These are phyloP conservation scores for Imleria badia DNA, from an alignment of 768 basidiomycete genomes.

Conservation along the genomic window DNA sequence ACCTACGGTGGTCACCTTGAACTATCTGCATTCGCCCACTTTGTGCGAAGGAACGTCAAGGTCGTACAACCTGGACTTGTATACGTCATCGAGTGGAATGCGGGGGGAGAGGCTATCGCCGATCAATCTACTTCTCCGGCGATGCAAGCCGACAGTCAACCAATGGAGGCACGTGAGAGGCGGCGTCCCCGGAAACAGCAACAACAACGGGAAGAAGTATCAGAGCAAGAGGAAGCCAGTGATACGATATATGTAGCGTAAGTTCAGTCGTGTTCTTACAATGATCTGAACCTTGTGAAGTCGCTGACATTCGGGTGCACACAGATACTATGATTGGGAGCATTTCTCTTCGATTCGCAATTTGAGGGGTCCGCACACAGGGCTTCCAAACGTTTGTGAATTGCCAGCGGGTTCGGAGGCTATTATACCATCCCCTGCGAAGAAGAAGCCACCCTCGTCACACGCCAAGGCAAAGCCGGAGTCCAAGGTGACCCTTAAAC, in stretches of 20 bases:
- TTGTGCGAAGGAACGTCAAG: slow-evolving; percentile 77
- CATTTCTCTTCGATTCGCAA: slow-evolving; percentile 95
- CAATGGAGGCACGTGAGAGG: slow-evolving; percentile 42
- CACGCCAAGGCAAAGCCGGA: slow-evolving; percentile 29
- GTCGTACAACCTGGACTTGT: slow-evolving; percentile 91
- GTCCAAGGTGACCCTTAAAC: slow-evolving; percentile 16
- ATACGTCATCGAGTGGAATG: slow-evolving; percentile 83
- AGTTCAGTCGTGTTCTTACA: slow-evolving; percentile 36
- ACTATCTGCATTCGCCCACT: slow-evolving; percentile 87
- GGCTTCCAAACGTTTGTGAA: slow-evolving; percentile 66
- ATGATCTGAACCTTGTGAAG: neutral
- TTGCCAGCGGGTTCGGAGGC: slow-evolving; percentile 33
- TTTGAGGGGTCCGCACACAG: slow-evolving; percentile 77
- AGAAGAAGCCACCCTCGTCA: slow-evolving; percentile 36
- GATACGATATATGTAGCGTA: slow-evolving; percentile 82
- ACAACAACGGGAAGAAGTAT: slow-evolving; percentile 25
- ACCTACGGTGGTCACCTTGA: slow-evolving; percentile 95
- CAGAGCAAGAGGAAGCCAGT: slow-evolving; percentile 20
- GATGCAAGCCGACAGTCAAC: slow-evolving; percentile 25
- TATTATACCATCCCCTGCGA: slow-evolving; percentile 31
- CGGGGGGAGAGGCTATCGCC: slow-evolving; percentile 48
- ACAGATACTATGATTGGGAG: slow-evolving; percentile 90
- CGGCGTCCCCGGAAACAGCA: slow-evolving; percentile 43
- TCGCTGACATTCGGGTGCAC: slow-evolving; percentile 10
- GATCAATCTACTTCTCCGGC: slow-evolving; percentile 26